These are phyloP conservation scores for Tolypocladium capitatum DNA, from an alignment of 2,329 filamentous ascomycete species.

Conservation along the genomic window DNA sequence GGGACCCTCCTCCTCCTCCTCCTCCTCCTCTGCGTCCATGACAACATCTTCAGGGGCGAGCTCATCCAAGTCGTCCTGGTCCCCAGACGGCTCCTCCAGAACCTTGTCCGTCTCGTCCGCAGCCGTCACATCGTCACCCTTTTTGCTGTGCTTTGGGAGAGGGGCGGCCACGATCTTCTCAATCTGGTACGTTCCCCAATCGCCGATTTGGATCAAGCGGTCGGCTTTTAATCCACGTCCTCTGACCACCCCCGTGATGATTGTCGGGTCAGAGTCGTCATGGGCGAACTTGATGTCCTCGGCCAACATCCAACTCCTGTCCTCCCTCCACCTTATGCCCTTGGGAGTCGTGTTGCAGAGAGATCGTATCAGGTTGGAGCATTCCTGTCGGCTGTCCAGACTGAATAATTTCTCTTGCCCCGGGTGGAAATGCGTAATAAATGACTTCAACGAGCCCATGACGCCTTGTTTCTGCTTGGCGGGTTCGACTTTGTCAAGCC, in stretches of 20 bases:
- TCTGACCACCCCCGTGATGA: constrained; percentile 74
- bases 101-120: constrained; percentile 39
- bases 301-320: constrained; percentile 87
- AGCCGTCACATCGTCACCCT: constrained; percentile 54
- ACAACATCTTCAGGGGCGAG: constrained; percentile 75
- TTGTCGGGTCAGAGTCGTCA: constrained; percentile 45
- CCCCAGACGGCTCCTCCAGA: constrained; percentile 59
- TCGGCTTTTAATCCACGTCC: constrained; percentile 83
- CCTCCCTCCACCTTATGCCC: constrained; percentile 89
- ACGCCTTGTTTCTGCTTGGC: constrained; percentile 67
- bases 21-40: constrained; percentile 52
- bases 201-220: constrained; percentile 77
- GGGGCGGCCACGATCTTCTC: constrained; percentile 76
- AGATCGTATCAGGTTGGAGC: constrained; percentile 77
- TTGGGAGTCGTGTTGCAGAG: constrained; percentile 87
- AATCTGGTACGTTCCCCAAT: constrained; percentile 90
- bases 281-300: constrained; percentile 67
- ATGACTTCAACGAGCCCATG: constrained; percentile 74
- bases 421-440: constrained; percentile 89
- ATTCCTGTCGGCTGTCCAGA: constrained; percentile 79
- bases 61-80: constrained; percentile 70
- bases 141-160: constrained; percentile 46
- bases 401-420: constrained; percentile 83
- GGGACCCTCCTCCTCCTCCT: constrained; percentile 39
- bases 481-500: constrained; percentile 64